Evolutionary conservation across 495 filamentous ascomycete species (phyloP).

Genomic region (Jackrogersella minutella): DNA sequence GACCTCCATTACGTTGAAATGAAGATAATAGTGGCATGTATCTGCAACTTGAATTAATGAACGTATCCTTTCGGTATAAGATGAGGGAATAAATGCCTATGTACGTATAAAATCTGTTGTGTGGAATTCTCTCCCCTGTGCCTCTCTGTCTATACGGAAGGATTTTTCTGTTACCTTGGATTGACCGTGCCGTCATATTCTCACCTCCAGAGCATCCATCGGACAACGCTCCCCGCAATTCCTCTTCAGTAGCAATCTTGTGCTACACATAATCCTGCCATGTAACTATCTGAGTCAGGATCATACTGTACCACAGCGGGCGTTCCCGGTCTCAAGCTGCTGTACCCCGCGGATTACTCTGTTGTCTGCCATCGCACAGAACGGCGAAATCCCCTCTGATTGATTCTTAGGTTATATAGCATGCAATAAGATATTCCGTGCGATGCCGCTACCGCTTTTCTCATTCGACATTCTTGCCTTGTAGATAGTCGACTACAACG

Average conservation of each 20-base stretch:
- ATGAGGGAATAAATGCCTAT: no score
- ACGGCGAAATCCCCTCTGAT: neutral
- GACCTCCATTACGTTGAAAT: neutral
- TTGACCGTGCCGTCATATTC: neutral
- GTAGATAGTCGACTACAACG: neutral
- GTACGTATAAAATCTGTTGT: neutral
- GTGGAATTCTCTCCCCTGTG: neutral
- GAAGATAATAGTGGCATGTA: neutral
- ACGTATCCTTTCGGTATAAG: no score
- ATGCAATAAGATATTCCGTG: conserved; percentile 6
- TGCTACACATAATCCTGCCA: conserved; percentile 1
- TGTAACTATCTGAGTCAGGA: conserved; percentile 13
- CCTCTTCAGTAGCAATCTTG: conserved; percentile 11
- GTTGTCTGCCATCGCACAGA: neutral
- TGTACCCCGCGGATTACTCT: conserved; percentile 21
- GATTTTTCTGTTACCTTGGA: neutral
- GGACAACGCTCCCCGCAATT: conserved; percentile 17
- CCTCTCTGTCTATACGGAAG: neutral
- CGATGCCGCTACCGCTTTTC: neutral
- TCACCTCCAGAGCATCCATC: conserved; percentile 5
- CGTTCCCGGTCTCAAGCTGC: conserved; percentile 15
- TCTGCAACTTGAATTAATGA: neutral
- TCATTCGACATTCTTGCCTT: neutral
- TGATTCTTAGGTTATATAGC: neutral
- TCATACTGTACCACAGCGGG: conserved; percentile 5